Base-by-base conservation (phyloP, 2,329 filamentous ascomycete species). In the Escovopsis sp. region DNA sequence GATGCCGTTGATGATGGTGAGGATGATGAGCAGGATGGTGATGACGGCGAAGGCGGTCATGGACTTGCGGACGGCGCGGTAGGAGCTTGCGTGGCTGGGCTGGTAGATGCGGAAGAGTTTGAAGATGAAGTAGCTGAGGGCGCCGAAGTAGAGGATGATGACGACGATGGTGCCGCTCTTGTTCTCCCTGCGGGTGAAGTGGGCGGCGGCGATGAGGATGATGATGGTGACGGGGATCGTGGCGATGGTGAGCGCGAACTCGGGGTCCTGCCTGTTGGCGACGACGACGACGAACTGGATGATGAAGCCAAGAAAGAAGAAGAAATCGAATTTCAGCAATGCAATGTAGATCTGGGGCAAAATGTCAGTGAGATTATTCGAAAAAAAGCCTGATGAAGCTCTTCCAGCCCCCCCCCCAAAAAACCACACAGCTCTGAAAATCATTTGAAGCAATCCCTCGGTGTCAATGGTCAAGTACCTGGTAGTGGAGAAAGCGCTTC, bases 271-370 rank as follows among this genome's bases (percentile, higher is more conserved):
- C 40, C 65, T 70, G 31, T 67, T 65, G 31, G 73, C 78, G 40
- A 98, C 86, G 39, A 96, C 81, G 48, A 98, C 88, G 36, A 96
- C 72, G 58, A 98, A 98, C 54, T 98, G 90, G 32, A 98, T 84
- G 6, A 90, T 96, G 58, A 98, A 98, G 36, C 88, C 90, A 34
- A 98, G 75, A 69, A 98, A 98, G 68, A 98, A 96, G 75, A 98
- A 98, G 61, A 98, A 96, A 62, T 98, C 90, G 57, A 98, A 98
- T 60, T 98, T 98, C 45, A 98, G 71, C 10, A 98, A 72, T 27
- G 90, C 85, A 51, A 98, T 94, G 60, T 94, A 98, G 56, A 98
- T 87, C 87, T 94, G 42, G 5, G 15, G 16, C 8, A 21, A 13
- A 9, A 5, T 21, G 9, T 23, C 10, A 13, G 5, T 10, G 16